phyloP scores from a whole-genome alignment of 257 asterid species.

The Cynanchum wilfordii region DNA sequence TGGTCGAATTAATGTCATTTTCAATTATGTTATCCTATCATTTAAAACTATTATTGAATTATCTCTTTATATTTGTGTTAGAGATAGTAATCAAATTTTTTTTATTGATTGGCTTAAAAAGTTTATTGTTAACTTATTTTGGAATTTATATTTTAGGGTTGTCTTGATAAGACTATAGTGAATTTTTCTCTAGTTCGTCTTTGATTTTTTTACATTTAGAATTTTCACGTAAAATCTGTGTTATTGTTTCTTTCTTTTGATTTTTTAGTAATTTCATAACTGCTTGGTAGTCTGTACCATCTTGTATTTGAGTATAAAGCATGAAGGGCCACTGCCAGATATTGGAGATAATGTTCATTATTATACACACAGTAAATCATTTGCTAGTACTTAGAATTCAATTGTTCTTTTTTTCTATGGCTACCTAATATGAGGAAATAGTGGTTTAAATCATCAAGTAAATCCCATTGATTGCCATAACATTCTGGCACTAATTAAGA shows the following conservation, averaged over 20 bases:
- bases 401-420: too few species aligned
- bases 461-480: neutral
- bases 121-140: too few species aligned
- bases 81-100: too few species aligned
- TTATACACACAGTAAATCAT: neutral
- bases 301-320: conserved; percentile 7
- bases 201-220: too few species aligned
- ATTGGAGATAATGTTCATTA: neutral
- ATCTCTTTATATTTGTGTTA: neutral
- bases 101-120: too few species aligned
- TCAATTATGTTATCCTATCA: neutral
- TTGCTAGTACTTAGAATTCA: neutral
- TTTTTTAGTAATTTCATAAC: too few species aligned
- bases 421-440: neutral
- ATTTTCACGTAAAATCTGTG: too few species aligned
- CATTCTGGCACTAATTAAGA: neutral
- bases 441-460: neutral
- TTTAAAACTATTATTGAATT: neutral
- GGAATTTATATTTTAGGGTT: too few species aligned
- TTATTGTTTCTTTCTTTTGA: too few species aligned
- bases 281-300: conserved; percentile 18
- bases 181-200: too few species aligned
- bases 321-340: neutral
- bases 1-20: neutral
- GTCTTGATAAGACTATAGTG: too few species aligned